Evolutionary conservation across 306 rosid species (phyloP), one percentile per base, ranked within the genome.

Genomic region (Quercus bicolor): DNA sequence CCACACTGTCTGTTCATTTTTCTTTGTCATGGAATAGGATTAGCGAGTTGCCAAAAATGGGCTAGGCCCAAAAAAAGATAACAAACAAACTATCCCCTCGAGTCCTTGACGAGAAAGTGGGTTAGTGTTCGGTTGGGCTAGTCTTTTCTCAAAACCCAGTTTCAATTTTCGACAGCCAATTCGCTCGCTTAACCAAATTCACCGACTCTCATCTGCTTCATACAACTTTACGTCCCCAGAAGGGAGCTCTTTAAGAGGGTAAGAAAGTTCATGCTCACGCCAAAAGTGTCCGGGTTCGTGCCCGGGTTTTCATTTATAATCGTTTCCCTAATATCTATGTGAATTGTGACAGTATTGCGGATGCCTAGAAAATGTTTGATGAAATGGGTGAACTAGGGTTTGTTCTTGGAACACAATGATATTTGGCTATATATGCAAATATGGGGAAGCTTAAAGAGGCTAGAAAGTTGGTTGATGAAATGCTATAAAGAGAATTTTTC

Each of bases 381-480:
- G 88, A 80, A 80, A 91, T 88, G 94, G 54, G 31, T 55, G 73
- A 82, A 6, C 6, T 73, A 79, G 51, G 92, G 84, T 87, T 87
- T 90, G 90, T 92, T 85, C 92, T 53, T 90, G 97, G 94, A 92
- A 88, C 64, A 89, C 89, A 15, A 78, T 91, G 89, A 89, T 91
- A 12, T 81, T 85, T 23, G 92, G 88, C 4, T 84, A 85, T 82
- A 23, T 23, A 83, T 37, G 89, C 88, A 4, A 89, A 83, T 37
- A 34, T 76, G 66, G 91, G 94, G 28, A 26, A 64, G 51, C 82
- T 91, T 70, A 70, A 76, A 10, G 72, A 82, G 28, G 91, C 97
- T 31, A 72, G 91, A 81, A 89, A 80, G 20, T 51, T 89, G 90
- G 86, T 91, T 40, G 86, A 80, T 80, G 86, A 86, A 86, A 91